Evolutionary conservation across 495 filamentous ascomycete species (phyloP).

Genomic region (Xylaria flabelliformis): DNA sequence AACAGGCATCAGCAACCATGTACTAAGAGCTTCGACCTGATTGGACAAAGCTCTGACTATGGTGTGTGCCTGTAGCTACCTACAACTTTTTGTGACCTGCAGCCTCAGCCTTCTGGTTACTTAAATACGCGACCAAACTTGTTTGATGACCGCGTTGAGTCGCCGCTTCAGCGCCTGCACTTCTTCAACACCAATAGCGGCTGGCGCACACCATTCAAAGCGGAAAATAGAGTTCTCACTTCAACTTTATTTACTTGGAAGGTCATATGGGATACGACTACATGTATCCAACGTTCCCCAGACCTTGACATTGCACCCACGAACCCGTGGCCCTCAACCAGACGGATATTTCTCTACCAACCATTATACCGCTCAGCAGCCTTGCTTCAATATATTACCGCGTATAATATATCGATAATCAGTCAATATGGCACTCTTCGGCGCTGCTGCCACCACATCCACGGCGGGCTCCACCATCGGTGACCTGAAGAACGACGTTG

Average conservation of each 20-base stretch:
- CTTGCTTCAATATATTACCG: neutral
- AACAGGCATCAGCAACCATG: neutral
- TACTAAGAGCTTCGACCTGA: neutral
- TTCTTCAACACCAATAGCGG: neutral
- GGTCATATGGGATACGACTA: neutral
- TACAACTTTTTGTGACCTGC: neutral
- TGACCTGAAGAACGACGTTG: constrained; percentile 88
- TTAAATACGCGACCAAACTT: neutral
- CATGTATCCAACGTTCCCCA: neutral
- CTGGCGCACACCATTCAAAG: neutral
- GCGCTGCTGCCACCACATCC: constrained; percentile 42
- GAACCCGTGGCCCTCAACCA: neutral
- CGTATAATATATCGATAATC: neutral
- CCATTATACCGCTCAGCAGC: neutral
- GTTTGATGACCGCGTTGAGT: neutral
- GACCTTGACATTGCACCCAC: neutral
- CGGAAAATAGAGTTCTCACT: neutral
- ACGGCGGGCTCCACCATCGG: constrained; percentile 74
- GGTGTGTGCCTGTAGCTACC: neutral
- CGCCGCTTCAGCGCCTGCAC: neutral
- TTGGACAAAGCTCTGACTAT: constrained; percentile 3
- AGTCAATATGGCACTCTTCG: constrained; percentile 70
- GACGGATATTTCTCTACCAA: neutral
- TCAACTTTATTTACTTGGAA: neutral
- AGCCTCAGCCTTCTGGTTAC: neutral